Percentiles rank a stretch among this genome's conserved stretches.
phyloP scores from a whole-genome alignment of 2,329 filamentous ascomycete genomes.

The Sclerotiophoma versabilis region DNA sequence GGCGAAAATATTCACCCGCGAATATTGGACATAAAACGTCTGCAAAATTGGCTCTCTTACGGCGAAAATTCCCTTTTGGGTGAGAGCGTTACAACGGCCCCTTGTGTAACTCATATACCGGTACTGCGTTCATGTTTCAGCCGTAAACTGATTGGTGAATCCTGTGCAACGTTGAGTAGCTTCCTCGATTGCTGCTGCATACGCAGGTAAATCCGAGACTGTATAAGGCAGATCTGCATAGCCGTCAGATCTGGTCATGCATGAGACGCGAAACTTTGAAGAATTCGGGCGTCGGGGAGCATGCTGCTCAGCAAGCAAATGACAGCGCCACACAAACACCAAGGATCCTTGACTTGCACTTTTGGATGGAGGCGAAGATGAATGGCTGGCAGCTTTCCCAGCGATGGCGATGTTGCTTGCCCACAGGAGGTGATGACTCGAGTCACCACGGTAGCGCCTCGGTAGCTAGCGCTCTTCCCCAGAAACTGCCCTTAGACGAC shows the following conservation, averaged over 20 bases:
- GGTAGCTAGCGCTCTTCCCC: slow-evolving; percentile 4
- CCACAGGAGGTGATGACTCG: not conserved
- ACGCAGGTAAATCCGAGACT: slow-evolving; percentile 2
- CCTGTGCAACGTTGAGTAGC: slow-evolving; percentile 12
- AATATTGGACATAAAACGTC: too few relatives aligned
- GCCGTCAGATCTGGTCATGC: slow-evolving; percentile 5
- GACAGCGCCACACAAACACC: not conserved
- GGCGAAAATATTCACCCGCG: too few relatives aligned
- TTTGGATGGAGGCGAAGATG: not conserved
- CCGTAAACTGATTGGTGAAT: slow-evolving; percentile 12
- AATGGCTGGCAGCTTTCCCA: not conserved
- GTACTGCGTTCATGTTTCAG: slow-evolving; percentile 19
- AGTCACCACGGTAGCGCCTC: not conserved
- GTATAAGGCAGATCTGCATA: slow-evolving; percentile 7
- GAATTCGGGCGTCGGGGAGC: not conserved
- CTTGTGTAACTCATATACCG: slow-evolving; percentile 18
- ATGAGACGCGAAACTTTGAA: slow-evolving; percentile 2
- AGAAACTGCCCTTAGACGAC: not conserved
- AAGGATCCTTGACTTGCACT: slow-evolving; percentile 1
- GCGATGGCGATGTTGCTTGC: not conserved
- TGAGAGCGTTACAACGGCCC: slow-evolving; percentile 22
- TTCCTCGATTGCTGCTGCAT: slow-evolving; percentile 12
- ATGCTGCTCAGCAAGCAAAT: not conserved
- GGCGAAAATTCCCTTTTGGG: not conserved
- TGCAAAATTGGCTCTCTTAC: too few relatives aligned